Evolutionary conservation across 148 eudicot genomes (phyloP).

Genomic region (Rhododendron henanense): DNA sequence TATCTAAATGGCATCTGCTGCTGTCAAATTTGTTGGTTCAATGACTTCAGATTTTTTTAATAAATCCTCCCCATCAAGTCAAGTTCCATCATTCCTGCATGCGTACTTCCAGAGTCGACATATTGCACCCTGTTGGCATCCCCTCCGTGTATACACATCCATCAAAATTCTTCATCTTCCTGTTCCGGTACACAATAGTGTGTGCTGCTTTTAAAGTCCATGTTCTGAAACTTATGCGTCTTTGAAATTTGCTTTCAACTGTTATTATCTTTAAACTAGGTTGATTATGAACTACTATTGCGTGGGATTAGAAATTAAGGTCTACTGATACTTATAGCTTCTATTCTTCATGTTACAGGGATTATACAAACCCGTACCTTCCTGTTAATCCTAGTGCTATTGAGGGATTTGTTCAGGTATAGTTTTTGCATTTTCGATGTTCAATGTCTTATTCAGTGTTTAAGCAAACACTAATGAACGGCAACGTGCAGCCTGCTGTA

Average conservation of each 20-base stretch:
- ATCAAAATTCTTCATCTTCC: background rate
- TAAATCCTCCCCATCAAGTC: too few relatives aligned
- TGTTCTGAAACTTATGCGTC: background rate
- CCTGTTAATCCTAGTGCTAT: constrained; percentile 80
- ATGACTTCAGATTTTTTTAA: too few relatives aligned
- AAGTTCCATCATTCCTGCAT: too few relatives aligned
- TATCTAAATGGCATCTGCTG: too few relatives aligned
- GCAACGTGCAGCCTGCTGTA: constrained; percentile 42
- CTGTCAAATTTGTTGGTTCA: too few relatives aligned
- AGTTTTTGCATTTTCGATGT: background rate
- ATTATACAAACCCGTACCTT: constrained; percentile 82
- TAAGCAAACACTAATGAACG: constrained; percentile 13
- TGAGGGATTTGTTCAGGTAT: constrained; percentile 65
- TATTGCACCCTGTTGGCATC: too few relatives aligned
- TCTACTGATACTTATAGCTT: background rate
- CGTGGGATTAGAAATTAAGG: background rate
- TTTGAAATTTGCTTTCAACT: background rate
- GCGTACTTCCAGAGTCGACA: too few relatives aligned
- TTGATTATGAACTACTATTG: background rate
- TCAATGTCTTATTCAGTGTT: background rate
- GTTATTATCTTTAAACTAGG: background rate
- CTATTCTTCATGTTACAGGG: constrained; percentile 35
- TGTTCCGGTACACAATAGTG: background rate
- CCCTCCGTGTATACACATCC: too few relatives aligned
- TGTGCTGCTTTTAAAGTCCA: background rate